Conservation (phyloP, 78 protist genomes). For the Dictyostelium firmibasis region DNA sequence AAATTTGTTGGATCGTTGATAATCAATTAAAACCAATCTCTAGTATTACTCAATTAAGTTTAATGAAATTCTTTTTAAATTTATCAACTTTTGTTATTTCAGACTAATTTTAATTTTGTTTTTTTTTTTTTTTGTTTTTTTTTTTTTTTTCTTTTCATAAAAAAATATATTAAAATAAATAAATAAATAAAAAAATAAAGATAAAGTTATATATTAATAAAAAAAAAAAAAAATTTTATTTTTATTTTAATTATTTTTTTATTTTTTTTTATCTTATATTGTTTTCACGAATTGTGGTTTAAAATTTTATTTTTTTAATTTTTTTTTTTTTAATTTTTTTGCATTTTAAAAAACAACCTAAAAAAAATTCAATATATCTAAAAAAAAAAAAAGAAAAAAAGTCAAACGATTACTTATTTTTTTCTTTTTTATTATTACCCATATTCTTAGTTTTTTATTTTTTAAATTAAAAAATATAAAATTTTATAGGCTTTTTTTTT, state of each 20-base stretch:
- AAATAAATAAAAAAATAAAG: not conserved
- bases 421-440: not conserved
- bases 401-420: not conserved
- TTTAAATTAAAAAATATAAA: not conserved
- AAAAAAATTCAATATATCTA: not conserved
- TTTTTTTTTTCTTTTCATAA: no score
- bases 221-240: not conserved
- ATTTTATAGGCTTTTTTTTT: not conserved
- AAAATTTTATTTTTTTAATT: not conserved
- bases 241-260: not conserved
- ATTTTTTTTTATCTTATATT: not conserved
- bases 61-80: slow-evolving; percentile 64
- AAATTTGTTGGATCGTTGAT: slow-evolving; percentile 55
- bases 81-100: not conserved
- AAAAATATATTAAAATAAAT: no score
- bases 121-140: no score
- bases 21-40: slow-evolving; percentile 44
- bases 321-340: not conserved
- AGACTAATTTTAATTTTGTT: no score
- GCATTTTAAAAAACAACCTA: not conserved
- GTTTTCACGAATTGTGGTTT: no score
- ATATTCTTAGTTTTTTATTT: no score
- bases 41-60: slow-evolving; percentile 21
- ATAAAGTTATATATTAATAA: not conserved
- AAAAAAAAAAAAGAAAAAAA: not conserved